A percentile compares a stretch with the other conserved stretches of the same genome.
Conservation (phyloP, 2,329 filamentous ascomycete species). For the Alternaria gansuensis region DNA sequence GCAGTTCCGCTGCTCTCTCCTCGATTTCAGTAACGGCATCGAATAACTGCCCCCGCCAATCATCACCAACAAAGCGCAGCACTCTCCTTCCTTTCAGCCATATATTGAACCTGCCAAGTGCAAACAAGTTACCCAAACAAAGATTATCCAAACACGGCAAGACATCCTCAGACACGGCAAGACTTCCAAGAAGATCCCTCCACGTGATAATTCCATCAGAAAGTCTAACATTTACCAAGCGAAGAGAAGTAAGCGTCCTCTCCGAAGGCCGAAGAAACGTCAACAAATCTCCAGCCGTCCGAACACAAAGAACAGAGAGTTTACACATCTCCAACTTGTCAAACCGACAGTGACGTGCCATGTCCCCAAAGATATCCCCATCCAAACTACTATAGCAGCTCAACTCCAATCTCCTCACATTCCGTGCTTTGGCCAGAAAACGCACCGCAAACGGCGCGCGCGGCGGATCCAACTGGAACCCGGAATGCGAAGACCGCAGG, state of each 20-base stretch:
- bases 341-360: constrained; percentile 36
- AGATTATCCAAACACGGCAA: constrained; percentile 20
- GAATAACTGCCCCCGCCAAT: constrained; percentile 19
- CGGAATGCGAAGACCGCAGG: constrained; percentile 36
- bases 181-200: constrained; percentile 23
- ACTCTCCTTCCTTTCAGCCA: constrained; percentile 20
- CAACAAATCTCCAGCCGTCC: constrained; percentile 22
- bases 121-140: constrained; percentile 26
- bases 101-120: not conserved
- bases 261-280: constrained; percentile 25
- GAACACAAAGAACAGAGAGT: constrained; percentile 31
- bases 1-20: constrained; percentile 21
- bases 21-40: constrained; percentile 10
- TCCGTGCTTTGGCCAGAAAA: constrained; percentile 37
- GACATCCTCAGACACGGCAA: constrained; percentile 15
- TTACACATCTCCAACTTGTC: constrained; percentile 25
- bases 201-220: constrained; percentile 24
- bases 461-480: constrained; percentile 32
- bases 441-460: constrained; percentile 40
- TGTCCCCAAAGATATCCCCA: constrained; percentile 32
- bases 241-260: constrained; percentile 21
- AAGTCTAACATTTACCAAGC: constrained; percentile 25
- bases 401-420: constrained; percentile 29
- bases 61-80: constrained; percentile 12
- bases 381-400: constrained; percentile 41